Base-by-base conservation (phyloP, 2,329 filamentous ascomycete species). In the Helotiales sp. region DNA sequence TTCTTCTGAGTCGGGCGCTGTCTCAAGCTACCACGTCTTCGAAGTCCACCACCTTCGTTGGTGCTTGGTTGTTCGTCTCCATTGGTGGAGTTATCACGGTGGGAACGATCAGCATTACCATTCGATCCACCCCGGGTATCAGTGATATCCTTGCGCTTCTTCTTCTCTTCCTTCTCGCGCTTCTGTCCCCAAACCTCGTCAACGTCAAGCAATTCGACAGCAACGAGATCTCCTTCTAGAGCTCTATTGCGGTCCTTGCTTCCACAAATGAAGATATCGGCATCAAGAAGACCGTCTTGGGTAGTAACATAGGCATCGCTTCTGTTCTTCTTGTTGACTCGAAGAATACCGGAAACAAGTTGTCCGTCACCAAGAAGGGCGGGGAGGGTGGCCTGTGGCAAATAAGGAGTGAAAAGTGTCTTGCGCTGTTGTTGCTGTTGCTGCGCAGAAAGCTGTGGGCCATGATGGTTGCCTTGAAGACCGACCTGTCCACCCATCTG, bases 291-390 rank as follows among this genome's bases (percentile, higher is more conserved):
- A 55, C 89, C 89, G 78, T 99, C 96, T 69, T 91, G 89, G 13
- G 93, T 97, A 11, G 96, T 96, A 64, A 99, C 96, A 76, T 99
- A 99, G 30, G 96, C 96, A 80, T 99, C 96, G 75, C 95, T 98
- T 71, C 96, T 91, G 82, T 99, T 99, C 86, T 99, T 99, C 85
- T 98, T 99, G 87, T 99, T 99, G 72, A 99, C 96, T 68, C 96
- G 92, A 61, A 99, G 90, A 74, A 97, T 93, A 82, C 96, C 96
- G 69, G 95, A 95, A 63, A 99, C 96, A 66, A 99, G 90, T 80
- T 97, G 93, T 20, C 96, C 96, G 76, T 97, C 93, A 68, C 89
- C 90, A 66, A 98, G 87, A 45, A 99, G 87, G 60, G 94, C 95
- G 66, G 96, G 96, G 22, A 99, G 85, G 66, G 91, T 96, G 6